These are phyloP conservation scores for Solanum bulbocastanum DNA, from an alignment of 257 asterid species.

Conservation along the genomic window DNA sequence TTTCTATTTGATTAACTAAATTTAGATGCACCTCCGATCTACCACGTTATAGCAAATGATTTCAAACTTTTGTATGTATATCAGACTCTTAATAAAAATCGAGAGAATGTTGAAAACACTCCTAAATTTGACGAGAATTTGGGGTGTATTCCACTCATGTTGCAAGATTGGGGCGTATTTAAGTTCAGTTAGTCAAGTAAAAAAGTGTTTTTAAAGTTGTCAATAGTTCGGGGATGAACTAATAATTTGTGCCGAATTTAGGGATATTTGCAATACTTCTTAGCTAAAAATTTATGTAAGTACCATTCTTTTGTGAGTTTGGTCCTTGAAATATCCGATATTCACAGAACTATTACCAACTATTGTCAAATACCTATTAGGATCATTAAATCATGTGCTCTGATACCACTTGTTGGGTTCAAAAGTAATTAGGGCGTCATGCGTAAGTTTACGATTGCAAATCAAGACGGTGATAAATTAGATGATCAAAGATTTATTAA, in stretches of 20 bases:
- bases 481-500: no score
- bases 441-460: neutral
- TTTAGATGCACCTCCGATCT: neutral
- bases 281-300: neutral
- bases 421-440: neutral
- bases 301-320: no score
- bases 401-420: neutral
- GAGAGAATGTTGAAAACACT: neutral
- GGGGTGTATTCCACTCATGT: neutral
- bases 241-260: no score
- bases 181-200: neutral
- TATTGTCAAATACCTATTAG: neutral
- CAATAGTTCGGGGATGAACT: no score
- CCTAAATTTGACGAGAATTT: neutral
- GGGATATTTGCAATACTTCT: no score
- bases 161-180: neutral
- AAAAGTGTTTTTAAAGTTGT: neutral
- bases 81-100: no score
- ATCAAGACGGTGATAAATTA: no score
- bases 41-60: neutral
- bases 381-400: neutral
- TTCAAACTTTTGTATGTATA: neutral
- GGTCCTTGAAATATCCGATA: neutral
- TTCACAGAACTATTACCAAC: neutral
- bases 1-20: no score